Conservation (phyloP, 495 filamentous ascomycete genomes). For the Penicillium egyptiacum region DNA sequence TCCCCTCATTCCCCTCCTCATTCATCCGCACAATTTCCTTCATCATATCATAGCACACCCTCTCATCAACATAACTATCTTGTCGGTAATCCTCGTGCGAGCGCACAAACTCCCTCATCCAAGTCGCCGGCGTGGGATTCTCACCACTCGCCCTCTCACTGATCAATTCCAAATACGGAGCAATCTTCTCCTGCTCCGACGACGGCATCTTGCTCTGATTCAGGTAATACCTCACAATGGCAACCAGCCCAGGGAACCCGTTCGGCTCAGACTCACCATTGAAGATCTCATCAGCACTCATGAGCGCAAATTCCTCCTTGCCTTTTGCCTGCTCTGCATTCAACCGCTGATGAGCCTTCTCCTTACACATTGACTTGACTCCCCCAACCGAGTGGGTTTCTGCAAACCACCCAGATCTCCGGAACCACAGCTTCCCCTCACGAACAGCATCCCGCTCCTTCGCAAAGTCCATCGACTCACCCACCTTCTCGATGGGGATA, state of each 20-base stretch:
- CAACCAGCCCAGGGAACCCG: constrained; percentile 70
- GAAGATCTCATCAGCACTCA: constrained; percentile 84
- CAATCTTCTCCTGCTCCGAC: constrained; percentile 72
- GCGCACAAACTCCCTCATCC: constrained; percentile 76
- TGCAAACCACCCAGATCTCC: constrained; percentile 31
- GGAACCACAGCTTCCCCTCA: constrained; percentile 74
- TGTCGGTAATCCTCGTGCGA: constrained; percentile 61
- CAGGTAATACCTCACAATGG: constrained; percentile 81
- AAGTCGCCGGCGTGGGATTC: constrained; percentile 76
- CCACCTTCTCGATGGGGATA: constrained; percentile 65
- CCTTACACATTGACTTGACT: not conserved
- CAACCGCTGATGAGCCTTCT: not conserved
- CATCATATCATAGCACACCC: constrained; percentile 74
- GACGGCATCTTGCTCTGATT: constrained; percentile 82
- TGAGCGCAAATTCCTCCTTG: constrained; percentile 65
- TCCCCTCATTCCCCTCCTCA: not conserved
- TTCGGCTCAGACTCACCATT: constrained; percentile 50
- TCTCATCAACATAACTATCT: constrained; percentile 72
- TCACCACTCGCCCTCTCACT: constrained; percentile 73
- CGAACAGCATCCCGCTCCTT: constrained; percentile 77
- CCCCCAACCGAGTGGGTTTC: constrained; percentile 46
- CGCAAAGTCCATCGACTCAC: constrained; percentile 87
- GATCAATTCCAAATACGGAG: constrained; percentile 74
- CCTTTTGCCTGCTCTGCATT: constrained; percentile 58
- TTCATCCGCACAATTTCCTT: constrained; percentile 52